Evolutionary conservation across 192 early-diverging fungal genomes (phyloP).

Genomic region (Coemansia interrupta): DNA sequence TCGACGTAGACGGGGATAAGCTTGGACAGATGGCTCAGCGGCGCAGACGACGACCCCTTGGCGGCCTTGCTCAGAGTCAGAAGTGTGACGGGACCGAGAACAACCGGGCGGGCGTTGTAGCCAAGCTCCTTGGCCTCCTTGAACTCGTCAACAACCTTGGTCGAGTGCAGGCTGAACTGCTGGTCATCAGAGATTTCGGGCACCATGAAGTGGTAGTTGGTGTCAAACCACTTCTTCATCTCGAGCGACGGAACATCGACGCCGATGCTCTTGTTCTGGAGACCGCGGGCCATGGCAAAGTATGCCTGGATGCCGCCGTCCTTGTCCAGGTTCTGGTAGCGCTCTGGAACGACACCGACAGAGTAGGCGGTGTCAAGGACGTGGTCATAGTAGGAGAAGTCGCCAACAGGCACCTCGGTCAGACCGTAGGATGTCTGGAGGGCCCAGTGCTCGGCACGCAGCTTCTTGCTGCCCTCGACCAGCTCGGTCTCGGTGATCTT

Average conservation of each 20-base stretch:
- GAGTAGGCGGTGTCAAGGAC: conserved; percentile 70
- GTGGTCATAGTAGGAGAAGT: conserved; percentile 95
- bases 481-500: conserved; percentile 76
- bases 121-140: conserved; percentile 88
- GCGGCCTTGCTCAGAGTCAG: conserved; percentile 81
- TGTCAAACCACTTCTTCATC: conserved; percentile 99
- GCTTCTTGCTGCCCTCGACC: conserved; percentile 61
- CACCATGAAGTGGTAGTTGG: conserved; percentile 94
- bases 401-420: conserved; percentile 84
- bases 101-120: conserved; percentile 86
- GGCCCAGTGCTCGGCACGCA: conserved; percentile 73
- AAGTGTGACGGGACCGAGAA: conserved; percentile 90
- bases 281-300: conserved; percentile 97
- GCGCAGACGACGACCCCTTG: conserved; percentile 68
- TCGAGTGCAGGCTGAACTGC: conserved; percentile 63
- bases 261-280: conserved; percentile 70
- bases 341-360: conserved; percentile 62
- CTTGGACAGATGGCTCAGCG: conserved; percentile 68
- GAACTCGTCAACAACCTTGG: conserved; percentile 81
- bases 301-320: conserved; percentile 70
- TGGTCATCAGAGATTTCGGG: conserved; percentile 79
- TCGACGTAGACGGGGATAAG: conserved; percentile 80
- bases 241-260: conserved; percentile 92
- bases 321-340: conserved; percentile 65
- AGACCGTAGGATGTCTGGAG: conserved; percentile 71